Base-by-base conservation (phyloP, 331 rosid species). In the Dryas integrifolia region DNA sequence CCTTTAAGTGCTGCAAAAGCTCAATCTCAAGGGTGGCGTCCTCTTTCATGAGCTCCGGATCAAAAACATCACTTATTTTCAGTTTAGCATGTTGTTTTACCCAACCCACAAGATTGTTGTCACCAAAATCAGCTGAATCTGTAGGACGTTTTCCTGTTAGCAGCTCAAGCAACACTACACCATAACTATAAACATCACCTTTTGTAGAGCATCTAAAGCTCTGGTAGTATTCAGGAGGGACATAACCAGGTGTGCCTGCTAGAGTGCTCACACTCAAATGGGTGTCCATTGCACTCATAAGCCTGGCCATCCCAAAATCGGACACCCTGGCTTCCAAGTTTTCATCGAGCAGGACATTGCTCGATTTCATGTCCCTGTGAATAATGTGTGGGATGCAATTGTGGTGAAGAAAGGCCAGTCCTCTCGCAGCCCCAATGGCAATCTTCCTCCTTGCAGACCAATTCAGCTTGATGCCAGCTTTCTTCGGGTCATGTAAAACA, bases 191-290 rank as follows among this genome's bases (percentile, higher is more conserved):
- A 44, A 87, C 91, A 58, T 87, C 91, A 3, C 91, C 91, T 66
- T 76, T 87, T 3, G 84, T 78, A 2, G 91, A 77, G 59, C 91
- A 87, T 45, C 88, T 79, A 59, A 87, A 87, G 75, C 91, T 94
- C 77, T 94, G 96, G 72, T 91, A 93, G 85, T 93, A 93, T 77
- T 93, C 98, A 0, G 98, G 98, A 63, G 98, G 98, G 59, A 91
- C 98, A 44, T 94, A 94, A 4, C 98, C 98, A 0, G 98, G 98
- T 1, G 91, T 87, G 9, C 91, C 91, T 0, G 91, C 91, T 41
- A 87, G 74, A 55, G 91, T 87, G 85, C 88, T 84, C 41, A 87
- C 91, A 51, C 91, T 87, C 82, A 87, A 80, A 82, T 87, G 91
- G 46, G 91, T 87, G 82, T 84, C 91, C 91, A 82, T 84, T 38